Conservation (phyloP, 2,329 filamentous ascomycete genomes). For the Dactylella cylindrospora region DNA sequence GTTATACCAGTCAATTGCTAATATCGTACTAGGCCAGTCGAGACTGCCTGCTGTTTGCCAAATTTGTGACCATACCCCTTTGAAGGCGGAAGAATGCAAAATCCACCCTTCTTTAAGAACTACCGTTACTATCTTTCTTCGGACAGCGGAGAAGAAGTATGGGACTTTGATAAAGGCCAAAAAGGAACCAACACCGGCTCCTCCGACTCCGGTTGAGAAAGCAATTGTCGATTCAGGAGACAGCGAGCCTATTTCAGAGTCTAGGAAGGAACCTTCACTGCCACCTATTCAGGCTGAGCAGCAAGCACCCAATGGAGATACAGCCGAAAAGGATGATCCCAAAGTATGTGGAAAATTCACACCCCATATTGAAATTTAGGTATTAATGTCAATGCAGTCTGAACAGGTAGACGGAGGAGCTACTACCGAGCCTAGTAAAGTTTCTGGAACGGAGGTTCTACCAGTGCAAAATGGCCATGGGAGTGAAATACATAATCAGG, state of each 20-base stretch:
- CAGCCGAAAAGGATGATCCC: conserved; percentile 10
- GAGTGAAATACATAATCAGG: conserved; percentile 17
- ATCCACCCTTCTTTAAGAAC: conserved; percentile 88
- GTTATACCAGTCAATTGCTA: conserved; percentile 23
- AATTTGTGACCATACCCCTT: conserved; percentile 86
- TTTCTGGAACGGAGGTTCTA: conserved; percentile 1
- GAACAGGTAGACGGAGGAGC: conserved; percentile 6
- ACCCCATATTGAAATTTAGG: neutral
- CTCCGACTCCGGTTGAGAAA: conserved; percentile 25
- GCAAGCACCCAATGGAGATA: neutral
- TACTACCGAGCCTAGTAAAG: conserved; percentile 2
- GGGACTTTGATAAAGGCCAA: conserved; percentile 60
- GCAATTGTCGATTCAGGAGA: conserved; percentile 3
- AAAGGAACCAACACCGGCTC: conserved; percentile 51
- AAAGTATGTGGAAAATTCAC: conserved; percentile 18
- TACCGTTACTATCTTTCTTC: conserved; percentile 86
- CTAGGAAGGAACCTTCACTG: conserved; percentile 15
- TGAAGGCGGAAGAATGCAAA: conserved; percentile 82
- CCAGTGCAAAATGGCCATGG: conserved; percentile 15
- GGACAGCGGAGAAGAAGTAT: conserved; percentile 86
- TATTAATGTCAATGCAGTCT: conserved; percentile 7
- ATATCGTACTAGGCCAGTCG: conserved; percentile 65
- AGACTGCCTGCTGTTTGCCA: conserved; percentile 78
- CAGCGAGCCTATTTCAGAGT: conserved; percentile 6
- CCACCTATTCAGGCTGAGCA: conserved; percentile 26